These are phyloP conservation scores for Botrytis squamosa DNA, from an alignment of 2,329 filamentous ascomycete genomes.

Conservation along the genomic window DNA sequence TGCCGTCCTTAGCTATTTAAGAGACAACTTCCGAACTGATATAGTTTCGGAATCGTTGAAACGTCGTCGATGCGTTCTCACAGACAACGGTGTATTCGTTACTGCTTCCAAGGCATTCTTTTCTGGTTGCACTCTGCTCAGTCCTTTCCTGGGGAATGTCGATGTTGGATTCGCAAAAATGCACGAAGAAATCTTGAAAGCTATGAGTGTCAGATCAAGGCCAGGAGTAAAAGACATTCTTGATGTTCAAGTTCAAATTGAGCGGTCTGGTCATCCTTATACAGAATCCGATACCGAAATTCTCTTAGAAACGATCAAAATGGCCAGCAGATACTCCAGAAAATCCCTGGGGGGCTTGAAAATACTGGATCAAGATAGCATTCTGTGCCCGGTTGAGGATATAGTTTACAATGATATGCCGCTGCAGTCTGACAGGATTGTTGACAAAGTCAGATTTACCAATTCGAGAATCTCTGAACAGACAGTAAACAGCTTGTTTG, in stretches of 20 bases:
- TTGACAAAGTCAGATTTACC: conserved; percentile 26
- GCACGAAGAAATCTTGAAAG: conserved; percentile 26
- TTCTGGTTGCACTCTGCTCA: conserved; percentile 25
- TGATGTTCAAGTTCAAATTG: conserved; percentile 28
- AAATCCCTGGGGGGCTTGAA: conserved; percentile 26
- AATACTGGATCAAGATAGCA: conserved; percentile 27
- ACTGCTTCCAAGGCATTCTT: conserved; percentile 27
- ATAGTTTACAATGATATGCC: conserved; percentile 30
- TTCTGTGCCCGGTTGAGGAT: conserved; percentile 27
- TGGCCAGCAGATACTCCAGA: conserved; percentile 27
- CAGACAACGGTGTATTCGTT: conserved; percentile 22
- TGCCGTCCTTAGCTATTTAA: conserved; percentile 29
- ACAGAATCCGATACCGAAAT: conserved; percentile 29
- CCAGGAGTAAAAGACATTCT: conserved; percentile 31
- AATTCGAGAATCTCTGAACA: conserved; percentile 30
- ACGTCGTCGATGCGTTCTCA: conserved; percentile 25
- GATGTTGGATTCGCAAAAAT: conserved; percentile 29
- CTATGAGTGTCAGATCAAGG: conserved; percentile 28
- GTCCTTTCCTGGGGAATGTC: conserved; percentile 33
- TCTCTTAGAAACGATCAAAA: conserved; percentile 32
- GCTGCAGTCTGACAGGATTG: not conserved
- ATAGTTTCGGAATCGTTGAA: conserved; percentile 21
- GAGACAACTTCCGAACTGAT: not conserved
- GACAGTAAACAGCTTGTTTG: conserved; percentile 24
- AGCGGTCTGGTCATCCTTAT: conserved; percentile 25